Base-by-base conservation (phyloP, 1,284 basidiomycete species). In the Thelephora terrestris region DNA sequence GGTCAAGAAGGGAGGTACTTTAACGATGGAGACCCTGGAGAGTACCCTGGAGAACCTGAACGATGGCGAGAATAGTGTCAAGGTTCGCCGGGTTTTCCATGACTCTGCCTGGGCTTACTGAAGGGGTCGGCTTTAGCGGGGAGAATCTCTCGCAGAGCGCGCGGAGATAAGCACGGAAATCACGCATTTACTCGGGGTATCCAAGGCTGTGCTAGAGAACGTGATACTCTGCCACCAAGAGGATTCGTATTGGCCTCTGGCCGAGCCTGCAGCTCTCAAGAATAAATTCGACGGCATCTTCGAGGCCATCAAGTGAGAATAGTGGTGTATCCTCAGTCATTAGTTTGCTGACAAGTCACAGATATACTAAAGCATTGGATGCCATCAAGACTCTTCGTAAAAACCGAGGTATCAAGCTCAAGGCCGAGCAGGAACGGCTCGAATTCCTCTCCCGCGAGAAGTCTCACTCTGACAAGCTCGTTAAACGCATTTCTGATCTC, bases 221-320 rank as follows among this genome's bases (percentile, higher is more conserved):
- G 95, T 99, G 59, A 98, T 99, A 52, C 99, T 99, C 61, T 99
- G 96, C 66, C 96, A 99, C 65, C 96, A 99, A 68, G 96, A 99
- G 61, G 96, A 99, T 50, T 94, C 91, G 0, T 97, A 93, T 60
- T 99, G 96, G 96, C 96, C 96, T 0, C 74, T 99, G 12, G 78
- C 93, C 0, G 96, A 99, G 59, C 89, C 95, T 0, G 73, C 90
- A 1, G 78, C 81, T 1, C 68, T 99, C 37, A 99, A 99, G 74
- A 98, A 97, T 75, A 96, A 96, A 64, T 98, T 96, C 55, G 96
- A 99, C 59, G 96, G 99, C 60, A 99, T 99, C 55, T 99, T 99
- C 57, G 96, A 99, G 64, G 96, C 96, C 1, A 99, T 94, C 2
- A 86, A 86, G 90, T 91, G 50, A 21, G 10, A 5, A n/a, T 32